These are phyloP conservation scores for Thyridium curvatum DNA, from an alignment of 2,329 filamentous ascomycete genomes.

Conservation along the genomic window DNA sequence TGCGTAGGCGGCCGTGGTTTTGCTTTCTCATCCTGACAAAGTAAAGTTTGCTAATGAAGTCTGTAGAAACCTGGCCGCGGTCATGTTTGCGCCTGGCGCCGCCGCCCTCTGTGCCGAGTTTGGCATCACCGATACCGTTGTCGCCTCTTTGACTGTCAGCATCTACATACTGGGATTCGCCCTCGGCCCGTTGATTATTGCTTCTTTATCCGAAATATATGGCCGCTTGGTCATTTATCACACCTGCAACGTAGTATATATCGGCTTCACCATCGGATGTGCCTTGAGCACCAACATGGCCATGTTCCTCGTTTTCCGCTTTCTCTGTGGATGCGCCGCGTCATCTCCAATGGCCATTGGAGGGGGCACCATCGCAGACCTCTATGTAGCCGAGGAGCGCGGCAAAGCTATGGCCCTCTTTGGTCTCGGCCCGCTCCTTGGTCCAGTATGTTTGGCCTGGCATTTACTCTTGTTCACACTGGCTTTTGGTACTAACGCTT, in stretches of 20 bases:
- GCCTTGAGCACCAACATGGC: slow-evolving; percentile 36
- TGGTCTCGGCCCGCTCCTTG: neutral
- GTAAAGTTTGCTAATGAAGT: neutral
- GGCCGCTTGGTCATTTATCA: slow-evolving; percentile 44
- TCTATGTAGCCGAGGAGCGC: neutral
- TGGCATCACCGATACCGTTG: slow-evolving; percentile 36
- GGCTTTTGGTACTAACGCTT: no score
- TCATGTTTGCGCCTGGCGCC: slow-evolving; percentile 64
- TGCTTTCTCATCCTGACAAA: neutral
- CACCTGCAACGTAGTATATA: slow-evolving; percentile 29
- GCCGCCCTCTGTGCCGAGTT: slow-evolving; percentile 59
- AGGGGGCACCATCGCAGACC: slow-evolving; percentile 8
- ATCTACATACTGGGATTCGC: slow-evolving; percentile 61
- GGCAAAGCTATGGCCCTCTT: neutral
- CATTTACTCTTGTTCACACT: no score
- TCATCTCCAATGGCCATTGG: slow-evolving; percentile 10
- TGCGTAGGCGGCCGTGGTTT: no score
- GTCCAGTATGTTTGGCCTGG: no score
- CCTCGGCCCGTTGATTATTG: slow-evolving; percentile 51
- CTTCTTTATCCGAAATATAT: slow-evolving; percentile 55
- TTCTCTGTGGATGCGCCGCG: slow-evolving; percentile 12
- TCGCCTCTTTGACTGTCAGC: slow-evolving; percentile 60
- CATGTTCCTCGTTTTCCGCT: slow-evolving; percentile 26
- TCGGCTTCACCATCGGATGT: slow-evolving; percentile 43
- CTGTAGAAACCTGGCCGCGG: slow-evolving; percentile 4